Base-by-base conservation (phyloP, 176 grass and related monocot species). In the Musa schizocarpa region DNA sequence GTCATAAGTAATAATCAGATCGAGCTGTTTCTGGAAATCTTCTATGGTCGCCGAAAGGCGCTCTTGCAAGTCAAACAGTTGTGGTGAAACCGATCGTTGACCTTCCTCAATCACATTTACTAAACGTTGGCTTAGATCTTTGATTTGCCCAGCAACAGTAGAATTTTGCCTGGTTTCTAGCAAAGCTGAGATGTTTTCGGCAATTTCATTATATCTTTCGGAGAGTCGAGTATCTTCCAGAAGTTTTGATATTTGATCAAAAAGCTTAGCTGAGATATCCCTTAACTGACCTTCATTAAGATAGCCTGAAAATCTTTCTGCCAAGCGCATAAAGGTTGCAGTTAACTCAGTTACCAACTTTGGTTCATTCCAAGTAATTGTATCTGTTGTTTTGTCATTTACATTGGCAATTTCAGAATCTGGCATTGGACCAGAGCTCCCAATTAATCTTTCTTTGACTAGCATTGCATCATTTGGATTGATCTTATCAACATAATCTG, bases 51-150 rank as follows among this genome's bases (percentile, higher is more conserved):
- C 73, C 2, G 85, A 78, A 54, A 97, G 79, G 63, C 84, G 88
- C 73, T 93, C 93, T 77, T 97, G 93, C 85, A 89, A 88, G 80
- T 92, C 88, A 90, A 88, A 97, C 66, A 97, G 73, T 54, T 84
- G 84, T 80, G 90, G 90, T 11, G 90, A 83, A 81, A 97, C 90
- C 79, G 76, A 88, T 79, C 76, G 82, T 71, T 97, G 85, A 79
- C 86, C 84, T 77, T 97, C 93, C 74, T 84, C 87, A 74, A 97
- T 85, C 76, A 90, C 77, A 82, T 87, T 85, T 77, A 97, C 88
- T 69, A 97, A 82, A 17, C 80, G 82, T 80, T 91, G 85, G 67
- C 93, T 97, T 78, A 97, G 79, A 81, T 90, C 73, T 73, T 77
- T 86, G 72, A 97, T 88, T 83, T 97, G 93, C 82, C 85, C 88